A percentile compares a stretch with the other conserved stretches of the same genome.
Conservation (phyloP, 2,329 filamentous ascomycete genomes). For the Colletotrichum higginsianum region DNA sequence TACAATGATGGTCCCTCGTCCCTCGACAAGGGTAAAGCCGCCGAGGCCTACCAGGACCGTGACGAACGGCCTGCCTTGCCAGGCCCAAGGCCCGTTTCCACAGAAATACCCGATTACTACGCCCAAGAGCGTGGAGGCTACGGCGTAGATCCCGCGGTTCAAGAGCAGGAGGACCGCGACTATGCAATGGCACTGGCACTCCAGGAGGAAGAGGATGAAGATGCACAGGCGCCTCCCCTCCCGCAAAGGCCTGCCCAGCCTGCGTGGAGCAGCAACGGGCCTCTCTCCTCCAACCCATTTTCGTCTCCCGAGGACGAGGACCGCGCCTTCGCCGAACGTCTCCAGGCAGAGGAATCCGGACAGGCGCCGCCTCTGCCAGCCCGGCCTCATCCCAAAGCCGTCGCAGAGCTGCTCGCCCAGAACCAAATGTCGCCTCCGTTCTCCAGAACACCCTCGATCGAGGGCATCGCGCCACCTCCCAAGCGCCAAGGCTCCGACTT, state of each 20-base stretch:
- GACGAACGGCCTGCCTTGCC: conserved; percentile 10
- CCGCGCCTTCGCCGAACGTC: conserved; percentile 26
- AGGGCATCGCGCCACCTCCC: conserved; percentile 33
- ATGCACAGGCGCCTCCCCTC: conserved; percentile 15
- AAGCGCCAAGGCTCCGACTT: conserved; percentile 32
- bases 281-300: conserved; percentile 19
- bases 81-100: conserved; percentile 11
- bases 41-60: background rate
- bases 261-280: conserved; percentile 16
- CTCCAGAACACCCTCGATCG: conserved; percentile 32
- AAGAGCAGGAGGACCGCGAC: conserved; percentile 38
- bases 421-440: conserved; percentile 23
- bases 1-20: background rate
- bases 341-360: conserved; percentile 30
- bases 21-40: conserved; percentile 24
- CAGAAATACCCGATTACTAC: conserved; percentile 32
- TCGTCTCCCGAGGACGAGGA: conserved; percentile 32
- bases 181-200: conserved; percentile 38
- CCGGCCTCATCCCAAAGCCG: conserved; percentile 29
- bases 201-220: conserved; percentile 32
- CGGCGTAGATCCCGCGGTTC: conserved; percentile 11
- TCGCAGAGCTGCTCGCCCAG: conserved; percentile 31
- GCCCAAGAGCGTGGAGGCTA: conserved; percentile 29
- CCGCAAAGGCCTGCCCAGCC: conserved; percentile 23
- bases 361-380: conserved; percentile 32